Base-by-base conservation (phyloP, 2,329 filamentous ascomycete species). In the Sporothrix mexicana region DNA sequence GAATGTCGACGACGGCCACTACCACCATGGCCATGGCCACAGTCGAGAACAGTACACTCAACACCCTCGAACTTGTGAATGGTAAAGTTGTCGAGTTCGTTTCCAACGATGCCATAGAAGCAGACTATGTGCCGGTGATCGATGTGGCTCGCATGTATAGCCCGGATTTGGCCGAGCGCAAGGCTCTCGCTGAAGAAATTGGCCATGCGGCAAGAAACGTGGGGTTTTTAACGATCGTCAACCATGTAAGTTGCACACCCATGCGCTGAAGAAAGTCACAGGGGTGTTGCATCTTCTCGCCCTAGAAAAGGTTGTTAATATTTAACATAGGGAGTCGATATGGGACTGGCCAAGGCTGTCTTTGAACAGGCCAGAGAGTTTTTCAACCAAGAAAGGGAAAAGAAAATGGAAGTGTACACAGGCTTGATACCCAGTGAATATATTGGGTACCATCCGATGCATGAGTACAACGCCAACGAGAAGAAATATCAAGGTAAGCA, bases 371-470 rank as follows among this genome's bases (percentile, higher is more conserved):
- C 81, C 0, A 80, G 82, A 41, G 77, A 79, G 1, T 83, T 86
- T 71, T 86, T 86, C 71, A 77, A 80, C 2, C 76, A 85, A 1
- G 80, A 83, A 0, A 77, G 82, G 5, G 80, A 84, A 72, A 84
- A 83, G 74, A 86, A 85, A 74, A 79, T 85, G 73, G 81, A 85
- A 53, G 84, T 86, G 2, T 83, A 83, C 75, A 86, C 80, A 2
- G 80, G 79, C 2, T 74, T 79, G 15, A 77, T 82, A 0, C 79
- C 79, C 0, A 79, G 78, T 23, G 81, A 83, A 64, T 81, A 78
- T 71, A 77, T 76, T 70, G 79, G 80, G 12, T 81, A 79, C 66
- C 78, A 80, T 61, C 79, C 80, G 0, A 84, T 84, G 77, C 75
- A 77, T 36, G 78, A 79, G 69, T 84, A 82, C 73, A 84, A 83